Base-by-base conservation (phyloP, 2,329 filamentous ascomycete species). In the Cylindrodendrum hubeiense region DNA sequence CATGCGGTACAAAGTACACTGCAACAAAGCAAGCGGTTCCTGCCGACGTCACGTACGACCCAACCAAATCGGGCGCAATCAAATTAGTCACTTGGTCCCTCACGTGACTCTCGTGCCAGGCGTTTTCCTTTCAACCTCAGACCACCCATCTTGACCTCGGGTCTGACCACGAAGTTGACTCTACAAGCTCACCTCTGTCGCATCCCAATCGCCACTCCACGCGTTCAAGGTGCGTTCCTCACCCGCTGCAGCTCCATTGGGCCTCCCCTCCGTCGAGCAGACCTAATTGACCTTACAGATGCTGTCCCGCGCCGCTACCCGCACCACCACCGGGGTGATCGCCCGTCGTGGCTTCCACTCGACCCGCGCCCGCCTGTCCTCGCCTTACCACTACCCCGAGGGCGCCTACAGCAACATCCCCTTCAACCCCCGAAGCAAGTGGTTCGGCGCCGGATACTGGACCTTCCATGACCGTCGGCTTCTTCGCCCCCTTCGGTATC, bases 321-420 rank as follows among this genome's bases (percentile, higher is more conserved):
- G 88, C 79, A 87, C 86, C 81, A 89, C 91, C 80, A 89, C 90
- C 79, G 84, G 87, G 72, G 82, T 90, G 79, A 86, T 94, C 85
- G 88, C 91, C 88, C 94, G 94, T 86, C 95, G 96, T 83, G 94
- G 92, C 85, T 98, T 99, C 91, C 92, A 94, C 83, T 90, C 93
- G 78, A 97, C 95, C 81, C 93, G 93, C 79, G 84, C 92, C 80
- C 94, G 93, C 82, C 85, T 97, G 80, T 89, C 87, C 76, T 97
- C 93, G 80, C 95, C 95, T 71, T 98, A 97, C 91, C 96, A 99
- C 88, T 99, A 99, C 87, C 92, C 95, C 76, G 95, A 98, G 87
- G 96, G 95, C 72, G 93, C 95, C 78, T 92, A 94, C 84, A 91
- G 88, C 87, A 98, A 98, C 89, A 84, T 99, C 73, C 96, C 96